Evolutionary conservation across 495 filamentous ascomycete genomes (phyloP), one percentile per base, ranked within the genome.

Genomic region (Arthonia radiata): DNA sequence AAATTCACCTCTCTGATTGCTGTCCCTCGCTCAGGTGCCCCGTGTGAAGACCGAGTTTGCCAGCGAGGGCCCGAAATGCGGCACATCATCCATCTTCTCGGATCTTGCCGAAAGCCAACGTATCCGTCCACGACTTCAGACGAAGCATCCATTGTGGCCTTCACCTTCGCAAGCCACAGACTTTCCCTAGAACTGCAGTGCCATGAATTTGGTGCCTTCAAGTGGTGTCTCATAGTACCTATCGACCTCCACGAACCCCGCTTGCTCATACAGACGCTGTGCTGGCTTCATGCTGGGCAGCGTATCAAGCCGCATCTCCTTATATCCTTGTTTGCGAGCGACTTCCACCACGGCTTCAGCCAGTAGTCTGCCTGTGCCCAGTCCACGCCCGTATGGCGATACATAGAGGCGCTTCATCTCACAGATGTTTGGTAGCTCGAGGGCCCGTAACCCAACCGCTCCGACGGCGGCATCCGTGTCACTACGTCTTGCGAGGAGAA

Each of bases 351-450:
- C 48, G 4, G 42, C 46, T 13, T 46, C 35, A 1, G 62, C 43
- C 11, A 71, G 41, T 11, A 34, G 37, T 17, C 40, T 41, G 2
- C 64, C 67, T 2, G 67, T 30, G 0, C 57, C 58, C 8, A 49
- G 27, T 4, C 59, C 55, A 6, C 65, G 50, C 5, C 46, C 52
- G 24, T 41, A 32, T 0, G 53, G 53, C 1, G 42, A 24, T 12
- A 61, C 47, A 32, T 62, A 70, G 0, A 72, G 47, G 0, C 64
- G 49, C 37, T 71, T 69, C 53, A 69, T 58, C 32, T 72, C 64
- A 41, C 61, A 66, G 38, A 39, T 52, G n/a, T 30, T 17, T 4
- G 21, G 0, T 7, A 17, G 4, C 1, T 35, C 16, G 5, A 49
- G 34, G 3, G 43, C 38, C 3, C 56, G 45, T 1, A 59, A 31